Evolutionary conservation across 2,329 filamentous ascomycete genomes (phyloP).

Genomic region (Paraphaeosphaeria sporulosa): DNA sequence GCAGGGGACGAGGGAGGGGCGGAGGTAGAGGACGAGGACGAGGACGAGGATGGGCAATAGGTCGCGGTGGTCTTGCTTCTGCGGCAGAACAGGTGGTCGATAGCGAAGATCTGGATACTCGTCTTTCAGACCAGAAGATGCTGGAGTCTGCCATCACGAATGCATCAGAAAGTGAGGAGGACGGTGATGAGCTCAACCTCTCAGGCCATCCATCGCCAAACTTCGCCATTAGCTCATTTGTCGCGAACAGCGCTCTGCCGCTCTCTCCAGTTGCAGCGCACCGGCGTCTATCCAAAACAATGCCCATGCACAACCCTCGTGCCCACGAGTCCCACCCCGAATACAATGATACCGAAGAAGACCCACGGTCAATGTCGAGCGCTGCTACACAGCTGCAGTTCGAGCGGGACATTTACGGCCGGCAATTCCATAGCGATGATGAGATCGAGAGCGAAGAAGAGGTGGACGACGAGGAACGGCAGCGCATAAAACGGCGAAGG

Average conservation of each 20-base stretch:
- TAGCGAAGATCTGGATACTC: slow-evolving; percentile 15
- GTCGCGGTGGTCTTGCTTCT: slow-evolving; percentile 9
- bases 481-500: slow-evolving; percentile 22
- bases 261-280: slow-evolving; percentile 24
- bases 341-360: slow-evolving; percentile 2
- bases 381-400: slow-evolving; percentile 21
- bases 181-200: slow-evolving; percentile 11
- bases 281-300: slow-evolving; percentile 12
- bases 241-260: slow-evolving; percentile 42
- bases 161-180: slow-evolving; percentile 19
- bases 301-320: slow-evolving; percentile 15
- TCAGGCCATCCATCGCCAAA: slow-evolving; percentile 27
- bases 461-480: slow-evolving; percentile 3
- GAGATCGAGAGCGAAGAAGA: slow-evolving; percentile 1
- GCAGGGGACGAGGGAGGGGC: slow-evolving; percentile 24
- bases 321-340: slow-evolving; percentile 10
- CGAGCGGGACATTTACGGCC: slow-evolving; percentile 7
- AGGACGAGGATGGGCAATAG: slow-evolving; percentile 26
- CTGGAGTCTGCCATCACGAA: slow-evolving; percentile 10
- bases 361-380: slow-evolving; percentile 22
- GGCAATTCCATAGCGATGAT: background rate
- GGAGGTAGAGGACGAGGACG: slow-evolving; percentile 29
- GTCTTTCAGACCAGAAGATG: slow-evolving; percentile 23
- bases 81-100: slow-evolving; percentile 9
- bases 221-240: slow-evolving; percentile 37